Conservation (phyloP, 2,329 filamentous ascomycete species). For the Leptographium radiaticola region DNA sequence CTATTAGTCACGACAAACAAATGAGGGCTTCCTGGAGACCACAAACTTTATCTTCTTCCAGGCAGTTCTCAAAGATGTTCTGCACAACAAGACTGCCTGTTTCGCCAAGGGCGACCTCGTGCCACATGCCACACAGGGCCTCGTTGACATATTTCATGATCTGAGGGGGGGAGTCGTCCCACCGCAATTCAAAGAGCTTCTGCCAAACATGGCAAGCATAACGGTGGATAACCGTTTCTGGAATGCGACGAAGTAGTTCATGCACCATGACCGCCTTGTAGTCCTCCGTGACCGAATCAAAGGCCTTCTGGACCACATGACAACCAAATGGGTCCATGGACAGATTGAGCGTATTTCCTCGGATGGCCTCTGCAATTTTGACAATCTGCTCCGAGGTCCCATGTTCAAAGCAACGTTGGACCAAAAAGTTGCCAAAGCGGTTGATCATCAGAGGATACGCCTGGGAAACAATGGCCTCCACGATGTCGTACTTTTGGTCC, state of each 20-base stretch:
- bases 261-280: conserved; percentile 99
- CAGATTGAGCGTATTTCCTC: conserved; percentile 82
- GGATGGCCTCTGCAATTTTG: conserved; percentile 86
- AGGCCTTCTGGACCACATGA: conserved; percentile 96
- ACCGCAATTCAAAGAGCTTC: conserved; percentile 95
- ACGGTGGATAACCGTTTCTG: conserved; percentile 94
- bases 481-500: conserved; percentile 94
- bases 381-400: conserved; percentile 89
- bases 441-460: conserved; percentile 97
- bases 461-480: conserved; percentile 89
- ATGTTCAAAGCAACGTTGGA: conserved; percentile 98
- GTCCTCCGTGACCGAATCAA: conserved; percentile 92
- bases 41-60: conserved; percentile 91
- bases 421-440: conserved; percentile 94
- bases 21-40: neutral
- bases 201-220: conserved; percentile 99
- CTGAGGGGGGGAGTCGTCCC: conserved; percentile 86
- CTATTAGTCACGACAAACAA: neutral
- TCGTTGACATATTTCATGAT: conserved; percentile 99
- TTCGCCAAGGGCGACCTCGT: conserved; percentile 92
- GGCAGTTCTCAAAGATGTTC: conserved; percentile 98
- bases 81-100: conserved; percentile 96
- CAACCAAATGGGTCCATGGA: conserved; percentile 99
- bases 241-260: conserved; percentile 85
- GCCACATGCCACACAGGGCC: conserved; percentile 91